These are phyloP conservation scores for Buxus sempervirens DNA, from an alignment of 164 flowering plant species.

Conservation along the genomic window DNA sequence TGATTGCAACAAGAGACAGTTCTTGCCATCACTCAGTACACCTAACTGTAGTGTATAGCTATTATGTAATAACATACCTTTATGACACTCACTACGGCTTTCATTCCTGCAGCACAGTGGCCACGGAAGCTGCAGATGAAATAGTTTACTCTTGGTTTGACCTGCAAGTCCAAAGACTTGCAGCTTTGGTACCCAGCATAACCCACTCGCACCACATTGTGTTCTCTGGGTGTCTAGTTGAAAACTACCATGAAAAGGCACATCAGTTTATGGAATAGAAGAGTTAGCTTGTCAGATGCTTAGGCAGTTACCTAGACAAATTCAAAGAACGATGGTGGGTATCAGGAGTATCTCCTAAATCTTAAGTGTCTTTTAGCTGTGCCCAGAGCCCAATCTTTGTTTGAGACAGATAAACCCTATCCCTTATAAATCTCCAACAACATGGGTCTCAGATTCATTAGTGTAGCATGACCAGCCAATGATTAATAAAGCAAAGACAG, in stretches of 20 bases:
- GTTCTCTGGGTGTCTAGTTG: slow-evolving; percentile 12
- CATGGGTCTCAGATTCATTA: slow-evolving; percentile 9
- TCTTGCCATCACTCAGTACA: no score
- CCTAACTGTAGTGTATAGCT: no score
- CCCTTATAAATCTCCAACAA: slow-evolving; percentile 17
- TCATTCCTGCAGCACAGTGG: slow-evolving; percentile 15
- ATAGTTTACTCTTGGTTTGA: slow-evolving; percentile 11
- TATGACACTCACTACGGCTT: slow-evolving; percentile 17
- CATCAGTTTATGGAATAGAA: no score
- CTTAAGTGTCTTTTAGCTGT: not conserved
- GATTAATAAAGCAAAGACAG: slow-evolving; percentile 9
- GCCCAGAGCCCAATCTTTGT: slow-evolving; percentile 13
- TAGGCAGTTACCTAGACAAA: not conserved
- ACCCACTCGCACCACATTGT: slow-evolving; percentile 12
- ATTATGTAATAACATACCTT: no score
- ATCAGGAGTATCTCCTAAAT: slow-evolving; percentile 16
- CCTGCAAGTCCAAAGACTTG: slow-evolving; percentile 3
- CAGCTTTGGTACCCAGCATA: slow-evolving; percentile 11
- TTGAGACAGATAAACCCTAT: slow-evolving; percentile 13
- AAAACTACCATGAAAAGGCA: slow-evolving; percentile 13
- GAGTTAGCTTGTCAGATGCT: not conserved
- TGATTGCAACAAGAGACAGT: no score
- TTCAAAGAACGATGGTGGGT: not conserved
- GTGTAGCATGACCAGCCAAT: not conserved
- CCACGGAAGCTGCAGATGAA: slow-evolving; percentile 16